Conservation (phyloP, 148 eudicot species). For the Oxyria digyna region DNA sequence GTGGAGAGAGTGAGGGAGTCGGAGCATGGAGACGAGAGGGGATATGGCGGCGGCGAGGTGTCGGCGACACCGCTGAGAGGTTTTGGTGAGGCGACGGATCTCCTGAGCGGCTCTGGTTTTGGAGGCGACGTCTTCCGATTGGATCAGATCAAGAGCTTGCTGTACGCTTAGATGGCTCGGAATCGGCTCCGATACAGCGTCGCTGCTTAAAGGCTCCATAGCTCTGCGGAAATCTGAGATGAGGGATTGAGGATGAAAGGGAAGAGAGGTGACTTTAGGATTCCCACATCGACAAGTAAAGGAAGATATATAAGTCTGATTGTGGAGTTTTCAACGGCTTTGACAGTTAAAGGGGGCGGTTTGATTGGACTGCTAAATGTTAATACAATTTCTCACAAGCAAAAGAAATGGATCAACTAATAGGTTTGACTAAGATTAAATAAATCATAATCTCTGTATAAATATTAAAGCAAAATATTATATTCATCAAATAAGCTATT, state of each 20-base stretch:
- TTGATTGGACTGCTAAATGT: too few relatives aligned
- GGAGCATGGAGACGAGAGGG: slow-evolving; percentile 78
- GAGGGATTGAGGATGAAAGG: not conserved
- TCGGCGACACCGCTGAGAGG: slow-evolving; percentile 80
- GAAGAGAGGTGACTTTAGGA: not conserved
- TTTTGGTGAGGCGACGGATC: slow-evolving; percentile 91
- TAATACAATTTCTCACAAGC: too few relatives aligned
- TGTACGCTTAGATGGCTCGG: slow-evolving; percentile 21
- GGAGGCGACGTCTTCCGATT: slow-evolving; percentile 32
- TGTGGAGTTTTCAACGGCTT: not conserved
- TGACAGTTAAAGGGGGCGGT: too few relatives aligned
- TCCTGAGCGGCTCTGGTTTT: slow-evolving; percentile 61
- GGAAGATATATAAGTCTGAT: not conserved
- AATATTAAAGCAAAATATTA: too few relatives aligned
- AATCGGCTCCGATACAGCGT: not conserved
- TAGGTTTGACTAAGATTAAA: too few relatives aligned
- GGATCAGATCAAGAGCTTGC: slow-evolving; percentile 38
- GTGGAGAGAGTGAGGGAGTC: slow-evolving; percentile 23
- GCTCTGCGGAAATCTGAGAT: not conserved
- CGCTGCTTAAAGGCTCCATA: slow-evolving; percentile 14
- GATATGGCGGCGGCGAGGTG: slow-evolving; percentile 55
- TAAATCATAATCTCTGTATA: too few relatives aligned
- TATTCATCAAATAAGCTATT: too few relatives aligned
- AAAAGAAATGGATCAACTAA: too few relatives aligned
- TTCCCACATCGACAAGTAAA: not conserved